Evolutionary conservation across 169 alveolate species (phyloP).

Genomic region (Besnoitia besnoiti): DNA sequence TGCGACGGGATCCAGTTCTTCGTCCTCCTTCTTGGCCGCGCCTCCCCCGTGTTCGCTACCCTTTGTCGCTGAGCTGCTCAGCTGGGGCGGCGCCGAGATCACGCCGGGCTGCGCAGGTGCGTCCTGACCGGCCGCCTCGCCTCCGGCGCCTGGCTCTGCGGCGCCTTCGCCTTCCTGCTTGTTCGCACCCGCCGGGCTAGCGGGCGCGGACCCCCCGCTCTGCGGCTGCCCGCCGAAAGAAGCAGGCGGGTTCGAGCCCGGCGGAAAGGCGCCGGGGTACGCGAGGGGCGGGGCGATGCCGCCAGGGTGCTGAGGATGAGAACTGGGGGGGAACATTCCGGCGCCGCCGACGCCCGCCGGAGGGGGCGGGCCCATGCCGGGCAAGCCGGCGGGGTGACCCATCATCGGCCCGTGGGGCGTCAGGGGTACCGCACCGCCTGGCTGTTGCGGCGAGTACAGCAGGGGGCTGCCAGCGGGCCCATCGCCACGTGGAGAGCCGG

Average conservation of each 20-base stretch:
- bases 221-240: not conserved
- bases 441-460: not conserved
- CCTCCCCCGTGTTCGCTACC: not conserved
- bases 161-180: not conserved
- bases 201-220: not conserved
- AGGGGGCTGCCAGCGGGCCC: too few species aligned
- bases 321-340: not conserved
- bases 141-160: not conserved
- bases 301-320: not conserved
- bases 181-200: not conserved
- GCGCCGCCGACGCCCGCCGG: not conserved
- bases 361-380: not conserved
- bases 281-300: not conserved
- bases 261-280: not conserved
- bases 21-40: constrained; percentile 9
- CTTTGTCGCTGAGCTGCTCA: not conserved
- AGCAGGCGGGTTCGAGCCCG: not conserved
- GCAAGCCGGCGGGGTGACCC: not conserved
- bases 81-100: constrained; percentile 6
- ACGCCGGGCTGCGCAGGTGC: not conserved
- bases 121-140: not conserved
- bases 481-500: not conserved
- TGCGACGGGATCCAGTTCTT: constrained; percentile 28
- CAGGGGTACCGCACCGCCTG: not conserved
- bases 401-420: not conserved